A percentile compares a stretch with the other conserved stretches of the same genome.
Conservation (phyloP, 768 basidiomycete genomes). For the Lanmaoa pseudosensibilis region DNA sequence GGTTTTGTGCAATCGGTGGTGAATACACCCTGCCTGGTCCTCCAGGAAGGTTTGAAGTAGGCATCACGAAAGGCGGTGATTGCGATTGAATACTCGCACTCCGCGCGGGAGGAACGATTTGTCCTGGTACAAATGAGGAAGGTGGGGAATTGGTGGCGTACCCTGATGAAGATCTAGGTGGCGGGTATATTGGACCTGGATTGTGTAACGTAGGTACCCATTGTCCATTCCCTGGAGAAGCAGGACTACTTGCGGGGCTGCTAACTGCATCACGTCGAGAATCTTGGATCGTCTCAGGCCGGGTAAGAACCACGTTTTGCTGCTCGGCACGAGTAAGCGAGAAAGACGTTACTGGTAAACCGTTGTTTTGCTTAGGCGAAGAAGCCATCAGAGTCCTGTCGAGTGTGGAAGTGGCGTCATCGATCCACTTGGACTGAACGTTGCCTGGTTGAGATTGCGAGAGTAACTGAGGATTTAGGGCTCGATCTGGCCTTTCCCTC, state of each 20-base stretch:
- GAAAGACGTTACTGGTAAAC: conserved; percentile 1
- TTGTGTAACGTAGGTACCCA: conserved; percentile 21
- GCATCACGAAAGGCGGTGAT: conserved; percentile 23
- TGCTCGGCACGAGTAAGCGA: conserved; percentile 7
- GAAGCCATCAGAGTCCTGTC: not conserved
- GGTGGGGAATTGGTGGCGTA: conserved; percentile 22
- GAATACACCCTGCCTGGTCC: conserved; percentile 19
- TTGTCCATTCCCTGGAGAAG: conserved; percentile 14
- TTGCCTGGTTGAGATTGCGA: conserved; percentile 1
- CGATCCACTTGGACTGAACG: not conserved
- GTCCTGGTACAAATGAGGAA: conserved; percentile 39
- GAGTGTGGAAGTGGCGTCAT: not conserved
- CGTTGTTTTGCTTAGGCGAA: conserved; percentile 3
- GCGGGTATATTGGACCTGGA: conserved; percentile 16
- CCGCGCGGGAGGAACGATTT: conserved; percentile 39
- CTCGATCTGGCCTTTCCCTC: conserved; percentile 24
- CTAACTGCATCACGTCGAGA: conserved; percentile 1
- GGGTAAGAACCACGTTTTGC: not conserved
- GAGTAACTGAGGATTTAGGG: conserved; percentile 17
- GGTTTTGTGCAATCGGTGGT: conserved; percentile 13
- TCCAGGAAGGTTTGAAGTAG: conserved; percentile 22
- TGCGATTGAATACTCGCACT: conserved; percentile 35
- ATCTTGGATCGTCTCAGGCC: conserved; percentile 4
- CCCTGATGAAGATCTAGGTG: conserved; percentile 26
- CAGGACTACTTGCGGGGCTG: conserved; percentile 3